Evolutionary conservation across 306 rosid species (phyloP).

Genomic region (Pachyrhizus erosus): DNA sequence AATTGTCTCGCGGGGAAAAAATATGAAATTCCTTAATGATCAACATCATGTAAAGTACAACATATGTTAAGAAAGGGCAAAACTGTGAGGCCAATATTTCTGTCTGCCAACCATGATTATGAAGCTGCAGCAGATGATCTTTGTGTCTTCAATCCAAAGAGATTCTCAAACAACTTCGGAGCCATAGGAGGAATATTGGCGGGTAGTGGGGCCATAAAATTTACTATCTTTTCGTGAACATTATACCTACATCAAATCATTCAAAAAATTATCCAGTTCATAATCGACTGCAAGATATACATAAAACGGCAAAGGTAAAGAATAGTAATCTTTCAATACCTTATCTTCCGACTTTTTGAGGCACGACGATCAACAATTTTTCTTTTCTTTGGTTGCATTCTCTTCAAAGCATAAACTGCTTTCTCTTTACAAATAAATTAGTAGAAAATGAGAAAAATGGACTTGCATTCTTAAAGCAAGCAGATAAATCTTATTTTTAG

Average conservation of each 20-base stretch:
- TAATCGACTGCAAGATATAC: not conserved
- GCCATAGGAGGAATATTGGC: conserved; percentile 63
- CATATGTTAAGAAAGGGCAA: conserved; percentile 24
- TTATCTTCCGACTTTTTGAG: conserved; percentile 92
- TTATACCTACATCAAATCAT: conserved; percentile 61
- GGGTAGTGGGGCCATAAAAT: conserved; percentile 78
- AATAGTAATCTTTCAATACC: conserved; percentile 49
- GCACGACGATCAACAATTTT: conserved; percentile 90
- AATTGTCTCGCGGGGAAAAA: not conserved
- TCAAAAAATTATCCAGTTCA: conserved; percentile 10
- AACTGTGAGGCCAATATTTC: conserved; percentile 7
- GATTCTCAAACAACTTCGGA: conserved; percentile 65
- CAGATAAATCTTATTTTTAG: not conserved
- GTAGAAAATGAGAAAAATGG: conserved; percentile 30
- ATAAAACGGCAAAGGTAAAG: not conserved
- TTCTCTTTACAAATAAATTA: conserved; percentile 57
- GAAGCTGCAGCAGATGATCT: conserved; percentile 50
- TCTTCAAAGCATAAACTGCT: conserved; percentile 70
- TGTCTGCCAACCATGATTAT: conserved; percentile 35
- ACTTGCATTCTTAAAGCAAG: not conserved
- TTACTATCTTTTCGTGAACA: conserved; percentile 86
- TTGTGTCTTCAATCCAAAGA: conserved; percentile 71
- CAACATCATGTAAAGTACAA: conserved; percentile 25
- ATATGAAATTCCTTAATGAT: conserved; percentile 27
- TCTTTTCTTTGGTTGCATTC: conserved; percentile 78